These are phyloP conservation scores for Aspergillus eucalypticola DNA, from an alignment of 2,329 filamentous ascomycete species.

Conservation along the genomic window DNA sequence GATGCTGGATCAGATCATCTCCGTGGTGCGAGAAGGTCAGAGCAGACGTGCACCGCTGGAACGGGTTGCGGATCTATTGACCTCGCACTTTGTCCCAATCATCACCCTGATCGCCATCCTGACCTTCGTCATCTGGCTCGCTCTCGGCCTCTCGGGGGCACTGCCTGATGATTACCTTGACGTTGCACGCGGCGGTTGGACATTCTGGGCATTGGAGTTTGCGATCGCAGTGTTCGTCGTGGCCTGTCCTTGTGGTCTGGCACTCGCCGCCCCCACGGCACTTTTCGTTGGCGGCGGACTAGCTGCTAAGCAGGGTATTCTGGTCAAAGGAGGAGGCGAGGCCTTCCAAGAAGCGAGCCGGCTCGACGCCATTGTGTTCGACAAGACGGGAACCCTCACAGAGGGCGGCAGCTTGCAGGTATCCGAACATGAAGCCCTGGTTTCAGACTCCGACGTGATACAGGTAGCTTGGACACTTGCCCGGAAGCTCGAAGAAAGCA, in stretches of 20 bases:
- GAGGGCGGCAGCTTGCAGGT: conserved; percentile 61
- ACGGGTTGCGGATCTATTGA: conserved; percentile 49
- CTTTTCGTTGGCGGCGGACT: conserved; percentile 79
- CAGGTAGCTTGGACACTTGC: conserved; percentile 49
- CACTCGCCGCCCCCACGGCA: conserved; percentile 83
- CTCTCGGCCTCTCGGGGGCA: conserved; percentile 45
- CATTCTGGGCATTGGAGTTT: conserved; percentile 60
- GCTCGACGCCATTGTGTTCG: conserved; percentile 77
- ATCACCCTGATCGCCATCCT: conserved; percentile 51
- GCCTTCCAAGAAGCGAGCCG: conserved; percentile 82
- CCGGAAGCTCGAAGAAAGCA: conserved; percentile 58
- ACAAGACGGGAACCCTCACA: conserved; percentile 85
- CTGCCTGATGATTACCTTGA: conserved; percentile 54
- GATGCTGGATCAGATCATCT: conserved; percentile 53
- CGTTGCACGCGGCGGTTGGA: conserved; percentile 50
- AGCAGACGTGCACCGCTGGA: conserved; percentile 52
- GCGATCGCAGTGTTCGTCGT: conserved; percentile 86
- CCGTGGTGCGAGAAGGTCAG: conserved; percentile 52
- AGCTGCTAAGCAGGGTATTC: conserved; percentile 75
- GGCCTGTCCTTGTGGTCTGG: conserved; percentile 81
- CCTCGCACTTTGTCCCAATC: conserved; percentile 51
- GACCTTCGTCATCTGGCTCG: conserved; percentile 51
- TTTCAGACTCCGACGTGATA: conserved; percentile 34
- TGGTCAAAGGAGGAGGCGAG: conserved; percentile 81
- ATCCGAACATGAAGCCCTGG: conserved; percentile 51